These are phyloP conservation scores for Gremmenia infestans DNA, from an alignment of 2,329 filamentous ascomycete species.

Conservation along the genomic window DNA sequence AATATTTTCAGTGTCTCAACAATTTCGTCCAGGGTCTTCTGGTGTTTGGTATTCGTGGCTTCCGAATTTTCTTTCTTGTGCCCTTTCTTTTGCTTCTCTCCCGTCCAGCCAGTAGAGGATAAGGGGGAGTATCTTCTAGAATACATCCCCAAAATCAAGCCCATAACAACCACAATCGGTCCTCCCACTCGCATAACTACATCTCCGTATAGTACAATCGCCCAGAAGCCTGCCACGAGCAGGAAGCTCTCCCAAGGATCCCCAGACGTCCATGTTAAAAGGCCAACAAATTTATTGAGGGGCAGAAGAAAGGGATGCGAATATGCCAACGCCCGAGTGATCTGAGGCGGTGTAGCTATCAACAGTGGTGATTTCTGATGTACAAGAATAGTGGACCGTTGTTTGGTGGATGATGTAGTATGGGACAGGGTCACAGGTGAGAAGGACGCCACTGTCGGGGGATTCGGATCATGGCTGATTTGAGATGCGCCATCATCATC, in stretches of 20 bases:
- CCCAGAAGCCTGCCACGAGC: conserved; percentile 81
- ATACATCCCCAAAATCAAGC: conserved; percentile 89
- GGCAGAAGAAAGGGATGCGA: conserved; percentile 92
- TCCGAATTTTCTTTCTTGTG: conserved; percentile 49
- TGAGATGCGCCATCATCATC: conserved; percentile 25
- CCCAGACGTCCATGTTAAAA: conserved; percentile 88
- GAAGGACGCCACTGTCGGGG: conserved; percentile 83
- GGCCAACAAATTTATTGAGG: conserved; percentile 76
- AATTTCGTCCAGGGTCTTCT: conserved; percentile 96
- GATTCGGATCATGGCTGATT: conserved; percentile 36
- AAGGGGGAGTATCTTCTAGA: conserved; percentile 82
- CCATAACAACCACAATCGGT: conserved; percentile 73
- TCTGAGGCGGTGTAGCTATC: conserved; percentile 87
- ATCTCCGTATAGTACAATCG: conserved; percentile 79
- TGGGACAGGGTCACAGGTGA: conserved; percentile 73
- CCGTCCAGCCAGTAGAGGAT: conserved; percentile 76
- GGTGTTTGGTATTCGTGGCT: conserved; percentile 63
- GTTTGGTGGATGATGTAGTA: conserved; percentile 59
- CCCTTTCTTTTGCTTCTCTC: conserved; percentile 49
- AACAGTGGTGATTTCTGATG: conserved; percentile 94
- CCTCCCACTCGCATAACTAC: conserved; percentile 74
- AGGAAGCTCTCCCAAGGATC: conserved; percentile 98
- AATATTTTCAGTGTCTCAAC: conserved; percentile 89
- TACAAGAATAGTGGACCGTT: conserved; percentile 86
- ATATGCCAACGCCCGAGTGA: conserved; percentile 90